phyloP scores from a whole-genome alignment of 371 early-diverging fungal genomes.

The Apophysomyces sp. region DNA sequence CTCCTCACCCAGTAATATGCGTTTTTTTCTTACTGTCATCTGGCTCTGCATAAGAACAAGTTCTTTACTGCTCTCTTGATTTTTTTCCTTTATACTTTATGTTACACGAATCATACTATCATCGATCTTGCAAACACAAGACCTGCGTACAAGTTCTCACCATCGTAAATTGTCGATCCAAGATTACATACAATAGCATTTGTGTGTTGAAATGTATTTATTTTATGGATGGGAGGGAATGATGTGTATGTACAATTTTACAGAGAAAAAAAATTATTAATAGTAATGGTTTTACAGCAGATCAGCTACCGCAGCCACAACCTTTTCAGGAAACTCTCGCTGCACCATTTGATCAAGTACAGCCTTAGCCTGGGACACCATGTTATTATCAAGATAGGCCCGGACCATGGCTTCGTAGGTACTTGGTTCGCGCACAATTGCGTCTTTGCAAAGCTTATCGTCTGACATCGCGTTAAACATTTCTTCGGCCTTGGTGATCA shows the following conservation, averaged over 20 bases:
- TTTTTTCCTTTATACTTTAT: too few species aligned
- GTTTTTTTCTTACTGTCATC: too few species aligned
- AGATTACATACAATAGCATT: too few species aligned
- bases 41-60: too few species aligned
- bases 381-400: slow-evolving; percentile 50
- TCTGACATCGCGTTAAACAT: slow-evolving; percentile 62
- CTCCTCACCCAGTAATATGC: too few species aligned
- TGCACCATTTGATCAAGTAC: slow-evolving; percentile 39
- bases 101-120: too few species aligned
- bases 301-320: slow-evolving; percentile 4
- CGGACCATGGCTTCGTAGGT: slow-evolving; percentile 66
- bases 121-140: too few species aligned
- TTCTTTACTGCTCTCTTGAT: too few species aligned
- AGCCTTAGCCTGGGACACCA: slow-evolving; percentile 41
- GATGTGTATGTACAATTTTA: neutral
- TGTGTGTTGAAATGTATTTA: too few species aligned
- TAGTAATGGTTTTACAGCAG: neutral
- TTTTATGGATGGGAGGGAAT: neutral
- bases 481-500: slow-evolving; percentile 42
- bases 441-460: slow-evolving; percentile 24
- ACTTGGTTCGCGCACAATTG: slow-evolving; percentile 54
- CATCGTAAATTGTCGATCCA: too few species aligned
- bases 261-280: neutral
- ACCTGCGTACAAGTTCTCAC: too few species aligned
- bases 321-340: slow-evolving; percentile 50